These are phyloP conservation scores for Lasiodiplodia sp. DNA, from an alignment of 2,329 filamentous ascomycete genomes.

Conservation along the genomic window DNA sequence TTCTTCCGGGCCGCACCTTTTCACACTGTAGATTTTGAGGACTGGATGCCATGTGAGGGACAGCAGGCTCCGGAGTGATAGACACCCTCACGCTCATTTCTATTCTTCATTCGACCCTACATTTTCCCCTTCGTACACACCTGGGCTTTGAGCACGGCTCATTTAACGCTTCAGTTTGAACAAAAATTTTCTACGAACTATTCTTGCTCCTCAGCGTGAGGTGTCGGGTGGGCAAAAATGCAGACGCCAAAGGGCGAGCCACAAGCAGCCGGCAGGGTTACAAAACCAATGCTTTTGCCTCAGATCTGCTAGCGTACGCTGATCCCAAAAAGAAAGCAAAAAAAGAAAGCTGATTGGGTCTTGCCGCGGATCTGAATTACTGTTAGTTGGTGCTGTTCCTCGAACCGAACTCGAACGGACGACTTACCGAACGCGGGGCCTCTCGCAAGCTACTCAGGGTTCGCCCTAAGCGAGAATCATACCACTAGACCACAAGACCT, in stretches of 20 bases:
- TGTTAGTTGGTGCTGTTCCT: background rate
- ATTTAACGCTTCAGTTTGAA: background rate
- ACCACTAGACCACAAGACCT: background rate
- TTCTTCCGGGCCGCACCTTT: background rate
- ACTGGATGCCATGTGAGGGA: background rate
- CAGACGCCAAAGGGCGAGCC: background rate
- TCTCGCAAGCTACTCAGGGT: background rate
- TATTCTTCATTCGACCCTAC: background rate
- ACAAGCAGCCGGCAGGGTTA: background rate
- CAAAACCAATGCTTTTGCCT: background rate
- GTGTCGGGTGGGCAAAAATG: background rate
- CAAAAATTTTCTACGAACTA: background rate
- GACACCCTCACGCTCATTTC: slow-evolving; percentile 7
- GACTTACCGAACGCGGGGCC: background rate
- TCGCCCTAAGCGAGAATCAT: background rate
- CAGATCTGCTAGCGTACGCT: background rate
- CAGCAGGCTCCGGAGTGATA: background rate
- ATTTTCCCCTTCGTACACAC: background rate
- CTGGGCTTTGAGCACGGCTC: background rate
- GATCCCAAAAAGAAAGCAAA: background rate
- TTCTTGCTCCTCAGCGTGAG: background rate
- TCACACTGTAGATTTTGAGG: background rate
- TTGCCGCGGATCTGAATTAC: background rate
- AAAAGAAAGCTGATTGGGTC: background rate
- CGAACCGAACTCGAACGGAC: background rate